Conservation (phyloP, 129 eudicot genomes). For the Flaveria trinervia region DNA sequence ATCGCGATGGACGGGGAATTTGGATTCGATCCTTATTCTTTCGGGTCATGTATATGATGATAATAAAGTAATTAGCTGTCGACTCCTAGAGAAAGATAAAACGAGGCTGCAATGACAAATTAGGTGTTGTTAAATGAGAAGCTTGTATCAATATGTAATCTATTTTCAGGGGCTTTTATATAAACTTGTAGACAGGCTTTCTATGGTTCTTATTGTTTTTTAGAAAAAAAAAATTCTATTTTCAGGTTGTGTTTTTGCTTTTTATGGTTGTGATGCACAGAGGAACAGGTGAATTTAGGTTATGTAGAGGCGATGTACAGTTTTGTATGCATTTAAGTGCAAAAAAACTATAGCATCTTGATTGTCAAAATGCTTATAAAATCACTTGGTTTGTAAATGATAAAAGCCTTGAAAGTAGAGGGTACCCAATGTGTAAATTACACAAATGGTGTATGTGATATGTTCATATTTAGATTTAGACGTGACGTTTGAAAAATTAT, state of each 20-base stretch:
- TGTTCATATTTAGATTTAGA: background rate
- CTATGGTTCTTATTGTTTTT: conserved; percentile 29
- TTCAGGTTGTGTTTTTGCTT: background rate
- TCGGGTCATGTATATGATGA: conserved; percentile 50
- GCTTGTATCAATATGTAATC: conserved; percentile 55
- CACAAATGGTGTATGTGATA: background rate
- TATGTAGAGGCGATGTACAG: background rate
- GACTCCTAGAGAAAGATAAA: conserved; percentile 42
- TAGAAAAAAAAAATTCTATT: conserved; percentile 7
- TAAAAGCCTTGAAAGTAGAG: background rate
- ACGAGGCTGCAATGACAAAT: conserved; percentile 29
- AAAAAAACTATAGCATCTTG: background rate
- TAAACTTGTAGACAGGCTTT: conserved; percentile 38
- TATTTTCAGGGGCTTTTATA: conserved; percentile 32
- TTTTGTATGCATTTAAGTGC: background rate
- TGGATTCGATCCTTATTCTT: conserved; percentile 59
- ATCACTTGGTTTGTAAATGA: background rate
- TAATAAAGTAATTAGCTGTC: conserved; percentile 32
- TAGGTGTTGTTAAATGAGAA: conserved; percentile 35
- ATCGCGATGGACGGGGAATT: conserved; percentile 52
- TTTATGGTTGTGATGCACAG: conserved; percentile 22
- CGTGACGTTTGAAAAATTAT: too few species aligned
- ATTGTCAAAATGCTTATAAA: background rate
- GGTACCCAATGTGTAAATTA: background rate
- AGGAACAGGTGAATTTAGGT: background rate